Evolutionary conservation across 495 filamentous ascomycete genomes (phyloP).

Genomic region (Pseudoneurospora amorphoporcata): DNA sequence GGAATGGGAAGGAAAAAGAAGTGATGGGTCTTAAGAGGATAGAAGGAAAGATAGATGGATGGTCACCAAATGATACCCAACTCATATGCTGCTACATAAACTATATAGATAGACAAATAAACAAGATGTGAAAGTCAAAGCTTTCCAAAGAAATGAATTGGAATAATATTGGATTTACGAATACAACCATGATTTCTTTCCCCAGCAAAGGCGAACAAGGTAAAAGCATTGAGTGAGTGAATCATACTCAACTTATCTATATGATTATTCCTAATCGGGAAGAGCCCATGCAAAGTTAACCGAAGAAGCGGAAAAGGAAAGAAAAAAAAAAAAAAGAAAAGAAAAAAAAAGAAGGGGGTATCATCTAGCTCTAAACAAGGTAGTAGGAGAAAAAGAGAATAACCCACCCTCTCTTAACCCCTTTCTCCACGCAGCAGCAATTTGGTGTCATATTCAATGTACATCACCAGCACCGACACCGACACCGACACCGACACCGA

Average conservation of each 20-base stretch:
- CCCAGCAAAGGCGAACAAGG: background rate
- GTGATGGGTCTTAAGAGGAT: background rate
- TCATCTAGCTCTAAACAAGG: background rate
- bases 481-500: too few species aligned
- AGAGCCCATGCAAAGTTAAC: too few species aligned
- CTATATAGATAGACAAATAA: background rate
- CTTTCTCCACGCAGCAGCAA: background rate
- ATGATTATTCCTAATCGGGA: too few species aligned
- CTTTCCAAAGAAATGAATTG: background rate
- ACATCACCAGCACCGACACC: background rate
- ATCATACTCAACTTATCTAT: background rate
- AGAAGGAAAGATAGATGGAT: background rate
- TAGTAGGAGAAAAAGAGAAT: background rate
- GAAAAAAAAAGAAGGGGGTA: background rate
- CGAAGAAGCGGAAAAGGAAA: background rate
- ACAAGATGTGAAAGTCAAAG: background rate
- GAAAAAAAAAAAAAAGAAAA: background rate
- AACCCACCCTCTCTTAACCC: background rate
- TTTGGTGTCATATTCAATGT: background rate
- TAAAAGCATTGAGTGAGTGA: background rate
- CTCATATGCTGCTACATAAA: background rate
- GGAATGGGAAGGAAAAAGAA: background rate
- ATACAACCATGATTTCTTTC: background rate
- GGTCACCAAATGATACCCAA: conserved; percentile 13
- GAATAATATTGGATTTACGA: background rate